phyloP scores from a whole-genome alignment of 2,329 filamentous ascomycete genomes.

The Monosporascus sp. region DNA sequence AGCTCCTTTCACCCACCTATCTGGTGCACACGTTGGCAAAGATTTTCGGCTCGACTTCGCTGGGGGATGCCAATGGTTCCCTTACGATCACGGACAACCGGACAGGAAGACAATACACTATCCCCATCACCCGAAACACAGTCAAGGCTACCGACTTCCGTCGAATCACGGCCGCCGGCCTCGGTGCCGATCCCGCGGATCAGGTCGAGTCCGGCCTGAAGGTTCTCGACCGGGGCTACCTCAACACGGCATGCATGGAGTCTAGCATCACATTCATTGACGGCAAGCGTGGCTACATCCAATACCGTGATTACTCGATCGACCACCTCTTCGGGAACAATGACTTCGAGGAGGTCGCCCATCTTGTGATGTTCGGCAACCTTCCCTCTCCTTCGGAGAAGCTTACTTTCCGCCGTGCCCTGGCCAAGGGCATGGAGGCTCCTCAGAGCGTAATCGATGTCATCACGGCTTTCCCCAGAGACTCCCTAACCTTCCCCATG shows the following conservation, averaged over 20 bases:
- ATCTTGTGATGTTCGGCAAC: conserved; percentile 6
- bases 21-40: not conserved
- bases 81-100: conserved; percentile 17
- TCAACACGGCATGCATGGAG: conserved; percentile 22
- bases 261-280: conserved; percentile 27
- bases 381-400: conserved; percentile 3
- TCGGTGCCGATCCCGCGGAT: not conserved
- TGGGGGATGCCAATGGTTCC: not conserved
- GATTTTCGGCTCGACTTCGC: not conserved
- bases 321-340: conserved; percentile 12
- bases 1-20: not conserved
- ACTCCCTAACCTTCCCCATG: conserved; percentile 26
- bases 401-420: not conserved
- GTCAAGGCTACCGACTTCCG: conserved; percentile 26
- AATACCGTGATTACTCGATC: conserved; percentile 29
- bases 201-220: conserved; percentile 13
- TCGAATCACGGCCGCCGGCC: conserved; percentile 16
- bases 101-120: conserved; percentile 22
- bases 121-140: conserved; percentile 26
- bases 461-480: conserved; percentile 23
- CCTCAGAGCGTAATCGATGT: conserved; percentile 9
- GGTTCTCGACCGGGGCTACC: conserved; percentile 24
- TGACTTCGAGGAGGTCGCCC: conserved; percentile 20
- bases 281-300: conserved; percentile 27
- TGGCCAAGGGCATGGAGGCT: conserved; percentile 2